Base-by-base conservation (phyloP, 1,284 basidiomycete genomes). In the Leccinum pseudoinsigne region DNA sequence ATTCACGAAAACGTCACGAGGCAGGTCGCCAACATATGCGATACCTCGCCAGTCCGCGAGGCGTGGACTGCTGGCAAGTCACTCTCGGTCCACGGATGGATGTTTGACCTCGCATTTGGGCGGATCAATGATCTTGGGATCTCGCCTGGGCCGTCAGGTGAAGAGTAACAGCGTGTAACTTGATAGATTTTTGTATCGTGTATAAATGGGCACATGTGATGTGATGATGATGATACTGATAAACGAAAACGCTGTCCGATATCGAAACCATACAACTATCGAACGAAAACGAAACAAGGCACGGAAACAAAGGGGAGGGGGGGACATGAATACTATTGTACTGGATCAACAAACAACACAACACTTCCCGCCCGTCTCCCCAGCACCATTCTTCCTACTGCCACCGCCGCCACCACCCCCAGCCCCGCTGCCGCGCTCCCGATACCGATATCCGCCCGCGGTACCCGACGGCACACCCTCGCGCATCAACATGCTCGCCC, bases 401-500 rank as follows among this genome's bases (percentile, higher is more conserved):
- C 18, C 23, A 14, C 36, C 55, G 1, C 36, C 31, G 31, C 31
- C 7, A 4, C 18, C 6, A 2, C 16, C 11, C 0, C 21, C n/a
- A 14, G 16, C 21, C 23, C 51, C 51, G 8, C 51, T n/a, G 8
- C 51, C 23, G 8, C 67, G 50, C 12, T 71, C 71, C 42, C 69
- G 65, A 68, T 69, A 59, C 67, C 69, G 68, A n/a, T 73, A 61
- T 62, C 80, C 80, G 14, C 77, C 75, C 18, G 71, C 72, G 66
- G 80, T 81, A 38, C 81, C 81, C 53, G 84, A 78, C 12, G 86
- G 85, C 21, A 87, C 88, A 4, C 89, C 90, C 66, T 95, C 93
- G 47, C 94, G 85, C 83, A 97, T 95, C 63, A 97, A 79, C 91
- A 97, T 96, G 72, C 94, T 95, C 42, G 93, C 94, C 42, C 95